Evolutionary conservation across 2,329 filamentous ascomycete genomes (phyloP), one percentile per base, ranked within the genome.

Genomic region (Fusarium transvaalense): DNA sequence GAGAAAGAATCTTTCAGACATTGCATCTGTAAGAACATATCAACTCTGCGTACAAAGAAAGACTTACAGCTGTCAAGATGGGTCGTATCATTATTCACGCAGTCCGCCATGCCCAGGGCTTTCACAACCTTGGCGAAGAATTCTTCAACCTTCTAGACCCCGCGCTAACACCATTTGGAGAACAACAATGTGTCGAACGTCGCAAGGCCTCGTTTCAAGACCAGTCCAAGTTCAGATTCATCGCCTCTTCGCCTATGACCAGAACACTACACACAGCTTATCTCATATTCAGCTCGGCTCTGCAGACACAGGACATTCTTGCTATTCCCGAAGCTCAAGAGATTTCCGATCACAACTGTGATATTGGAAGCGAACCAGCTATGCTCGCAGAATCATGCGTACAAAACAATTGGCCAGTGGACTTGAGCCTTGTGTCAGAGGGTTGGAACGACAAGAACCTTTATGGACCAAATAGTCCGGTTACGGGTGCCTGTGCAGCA

Each of bases 251-350:
- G 3, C 67, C 67, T 0, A 37, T 70, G 63, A 48, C 51, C 6
- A 32, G 67, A 12, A 58, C 67, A 19, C 29, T 70, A 14, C 67
- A 71, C 23, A 70, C 67, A 2, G 50, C 67, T 3, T 57, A 12
- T 25, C 51, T 70, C 8, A 32, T 71, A 2, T 70, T 70, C 4
- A 10, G 47, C 6, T 34, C 56, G 2, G 65, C 67, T 10, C 32
- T 70, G 2, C 46, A 70, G 35, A 47, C 29, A 21, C 54, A 61
- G 25, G 42, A 38, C 2, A 64, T 70, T 7, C 21, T 70, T 34
- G 67, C 67, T 19, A 59, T 70, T 15, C 67, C 67, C 1, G 67
- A 71, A 10, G 67, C 67, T 1, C 67, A 70, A 13, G 67, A 70
- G 27, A 64, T 70, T 19, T 64, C 51, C 4, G 67, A 70, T n/a